These are phyloP conservation scores for Mucor indicus DNA, from an alignment of 371 early-diverging fungal genomes.

Conservation along the genomic window DNA sequence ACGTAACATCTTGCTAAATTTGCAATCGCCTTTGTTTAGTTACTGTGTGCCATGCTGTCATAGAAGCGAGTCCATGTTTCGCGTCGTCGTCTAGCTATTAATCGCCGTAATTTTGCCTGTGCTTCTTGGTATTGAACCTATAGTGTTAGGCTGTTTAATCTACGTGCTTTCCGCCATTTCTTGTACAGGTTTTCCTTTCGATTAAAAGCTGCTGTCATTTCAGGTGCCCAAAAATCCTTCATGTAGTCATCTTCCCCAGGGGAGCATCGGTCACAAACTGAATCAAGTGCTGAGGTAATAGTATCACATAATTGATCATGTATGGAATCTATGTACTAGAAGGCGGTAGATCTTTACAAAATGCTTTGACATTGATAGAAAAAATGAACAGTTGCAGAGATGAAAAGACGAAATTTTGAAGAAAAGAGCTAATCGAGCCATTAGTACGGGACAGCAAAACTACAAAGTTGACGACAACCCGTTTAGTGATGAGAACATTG, in stretches of 20 bases:
- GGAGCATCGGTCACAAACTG: not conserved
- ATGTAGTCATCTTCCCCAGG: not conserved
- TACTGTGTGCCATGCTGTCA: not conserved
- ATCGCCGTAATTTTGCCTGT: not conserved
- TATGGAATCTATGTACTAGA: no score
- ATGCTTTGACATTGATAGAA: no score
- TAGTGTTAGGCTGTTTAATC: not conserved
- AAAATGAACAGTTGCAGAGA: no score
- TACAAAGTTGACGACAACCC: no score
- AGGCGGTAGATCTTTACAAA: no score
- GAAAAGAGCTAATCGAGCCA: no score
- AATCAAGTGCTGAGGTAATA: not conserved
- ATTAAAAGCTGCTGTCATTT: not conserved
- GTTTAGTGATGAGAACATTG: no score
- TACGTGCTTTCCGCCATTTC: not conserved
- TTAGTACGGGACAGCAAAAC: no score
- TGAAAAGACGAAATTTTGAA: no score
- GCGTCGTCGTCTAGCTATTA: not conserved
- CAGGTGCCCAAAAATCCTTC: not conserved
- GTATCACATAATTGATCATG: not conserved
- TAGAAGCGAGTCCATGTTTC: not conserved
- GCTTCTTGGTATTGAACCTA: not conserved
- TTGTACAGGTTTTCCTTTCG: not conserved
- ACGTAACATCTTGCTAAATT: not conserved
- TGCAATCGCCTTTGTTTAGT: not conserved